A percentile compares a stretch with the other conserved stretches of the same genome.
These are phyloP conservation scores for Phialophora expanda DNA, from an alignment of 2,329 filamentous ascomycete genomes.

Conservation along the genomic window DNA sequence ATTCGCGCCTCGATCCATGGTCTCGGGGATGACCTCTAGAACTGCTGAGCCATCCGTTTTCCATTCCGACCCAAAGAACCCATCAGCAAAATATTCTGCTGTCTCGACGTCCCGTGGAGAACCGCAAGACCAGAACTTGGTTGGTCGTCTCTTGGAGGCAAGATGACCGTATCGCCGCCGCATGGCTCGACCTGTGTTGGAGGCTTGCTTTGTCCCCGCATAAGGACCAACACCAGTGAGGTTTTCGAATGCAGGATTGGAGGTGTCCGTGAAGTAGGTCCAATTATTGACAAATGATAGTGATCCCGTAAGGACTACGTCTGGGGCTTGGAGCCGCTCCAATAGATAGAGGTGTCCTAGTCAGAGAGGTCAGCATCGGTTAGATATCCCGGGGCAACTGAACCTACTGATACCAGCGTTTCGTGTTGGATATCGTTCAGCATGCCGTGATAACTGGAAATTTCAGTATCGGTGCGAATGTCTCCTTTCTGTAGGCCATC, in stretches of 20 bases:
- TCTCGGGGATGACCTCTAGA: conserved; percentile 62
- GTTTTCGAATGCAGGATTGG: conserved; percentile 57
- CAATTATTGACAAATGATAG: conserved; percentile 61
- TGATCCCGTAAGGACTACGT: conserved; percentile 54
- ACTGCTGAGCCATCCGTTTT: conserved; percentile 43
- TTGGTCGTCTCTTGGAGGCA: conserved; percentile 45
- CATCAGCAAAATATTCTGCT: conserved; percentile 59
- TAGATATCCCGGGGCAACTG: background rate
- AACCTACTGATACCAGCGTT: conserved; percentile 57
- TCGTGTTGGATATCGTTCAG: conserved; percentile 62
- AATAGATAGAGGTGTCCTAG: conserved; percentile 56
- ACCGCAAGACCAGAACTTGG: conserved; percentile 61
- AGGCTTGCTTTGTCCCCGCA: conserved; percentile 60
- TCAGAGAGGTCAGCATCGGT: conserved; percentile 13
- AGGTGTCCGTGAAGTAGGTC: conserved; percentile 57
- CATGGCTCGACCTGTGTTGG: conserved; percentile 60
- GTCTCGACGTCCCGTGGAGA: conserved; percentile 62
- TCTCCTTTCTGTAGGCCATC: background rate
- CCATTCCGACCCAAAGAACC: conserved; percentile 61
- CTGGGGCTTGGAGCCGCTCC: conserved; percentile 51
- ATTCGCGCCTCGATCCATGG: conserved; percentile 55
- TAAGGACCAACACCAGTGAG: conserved; percentile 62
- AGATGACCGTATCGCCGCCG: conserved; percentile 60
- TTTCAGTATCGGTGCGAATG: background rate
- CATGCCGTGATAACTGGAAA: conserved; percentile 61